Evolutionary conservation across 768 basidiomycete genomes (phyloP).

Genomic region (Auriscalpium microsporum): DNA sequence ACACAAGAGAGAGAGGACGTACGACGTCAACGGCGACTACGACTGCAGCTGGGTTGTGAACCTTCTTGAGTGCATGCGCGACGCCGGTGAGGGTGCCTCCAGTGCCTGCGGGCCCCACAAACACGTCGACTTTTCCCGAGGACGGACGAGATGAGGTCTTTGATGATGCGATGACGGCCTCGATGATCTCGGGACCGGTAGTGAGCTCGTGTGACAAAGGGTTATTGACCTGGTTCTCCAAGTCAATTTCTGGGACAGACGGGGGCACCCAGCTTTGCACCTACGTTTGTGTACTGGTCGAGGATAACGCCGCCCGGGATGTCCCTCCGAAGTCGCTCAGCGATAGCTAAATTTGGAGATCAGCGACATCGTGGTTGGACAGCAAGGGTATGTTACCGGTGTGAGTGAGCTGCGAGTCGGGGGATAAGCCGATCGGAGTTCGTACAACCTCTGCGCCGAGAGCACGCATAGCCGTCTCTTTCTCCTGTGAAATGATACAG

Average conservation of each 20-base stretch:
- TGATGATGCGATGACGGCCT: slow-evolving; percentile 59
- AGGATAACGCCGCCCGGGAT: slow-evolving; percentile 85
- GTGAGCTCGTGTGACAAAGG: slow-evolving; percentile 84
- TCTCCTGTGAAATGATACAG: slow-evolving; percentile 47
- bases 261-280: slow-evolving; percentile 21
- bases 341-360: slow-evolving; percentile 91
- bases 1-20: too few species aligned
- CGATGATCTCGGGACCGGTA: slow-evolving; percentile 89
- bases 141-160: slow-evolving; percentile 50
- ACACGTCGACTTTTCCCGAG: slow-evolving; percentile 67
- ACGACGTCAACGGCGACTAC: slow-evolving; percentile 92
- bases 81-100: slow-evolving; percentile 93
- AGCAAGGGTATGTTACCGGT: slow-evolving; percentile 58
- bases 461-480: slow-evolving; percentile 84
- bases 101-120: slow-evolving; percentile 86
- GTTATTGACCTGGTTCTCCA: slow-evolving; percentile 53
- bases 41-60: slow-evolving; percentile 61
- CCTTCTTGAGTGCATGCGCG: slow-evolving; percentile 72
- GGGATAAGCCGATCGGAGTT: slow-evolving; percentile 84
- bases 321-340: slow-evolving; percentile 61
- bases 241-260: not conserved
- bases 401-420: slow-evolving; percentile 84
- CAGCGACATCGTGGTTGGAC: slow-evolving; percentile 32
- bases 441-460: slow-evolving; percentile 93
- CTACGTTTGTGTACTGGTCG: slow-evolving; percentile 80